Percentiles rank a stretch among this genome's conserved stretches.
phyloP scores from a whole-genome alignment of 257 asterid species.

The Ocimum tenuiflorum region DNA sequence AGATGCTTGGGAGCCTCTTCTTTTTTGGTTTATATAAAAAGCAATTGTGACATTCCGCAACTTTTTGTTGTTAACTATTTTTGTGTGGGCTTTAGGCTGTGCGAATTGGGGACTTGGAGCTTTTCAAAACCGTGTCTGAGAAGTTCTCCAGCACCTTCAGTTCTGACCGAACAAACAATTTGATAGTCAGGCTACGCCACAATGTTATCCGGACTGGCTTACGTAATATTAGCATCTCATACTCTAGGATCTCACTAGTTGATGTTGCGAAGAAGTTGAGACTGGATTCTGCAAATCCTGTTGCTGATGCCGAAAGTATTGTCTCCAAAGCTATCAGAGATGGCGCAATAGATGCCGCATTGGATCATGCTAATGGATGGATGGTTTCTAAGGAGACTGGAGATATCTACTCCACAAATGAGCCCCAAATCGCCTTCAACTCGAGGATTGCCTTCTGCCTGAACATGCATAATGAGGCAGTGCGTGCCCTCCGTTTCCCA shows the following conservation, averaged over 20 bases:
- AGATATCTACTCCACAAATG: slow-evolving; percentile 70
- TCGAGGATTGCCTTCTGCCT: slow-evolving; percentile 70
- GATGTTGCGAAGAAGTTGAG: slow-evolving; percentile 70
- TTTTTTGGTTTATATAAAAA: neutral
- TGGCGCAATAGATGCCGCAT: slow-evolving; percentile 67
- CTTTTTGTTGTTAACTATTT: neutral
- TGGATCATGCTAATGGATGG: slow-evolving; percentile 69
- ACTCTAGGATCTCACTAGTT: slow-evolving; percentile 51
- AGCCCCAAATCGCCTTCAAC: slow-evolving; percentile 66
- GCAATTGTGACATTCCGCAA: too few species aligned
- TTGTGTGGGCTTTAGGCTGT: slow-evolving; percentile 48
- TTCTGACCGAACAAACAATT: slow-evolving; percentile 53
- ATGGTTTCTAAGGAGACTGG: slow-evolving; percentile 68
- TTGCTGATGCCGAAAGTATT: slow-evolving; percentile 64
- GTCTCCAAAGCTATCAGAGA: slow-evolving; percentile 73
- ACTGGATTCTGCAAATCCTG: slow-evolving; percentile 50
- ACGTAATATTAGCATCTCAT: slow-evolving; percentile 62
- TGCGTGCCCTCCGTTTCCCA: slow-evolving; percentile 67
- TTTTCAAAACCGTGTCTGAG: slow-evolving; percentile 55
- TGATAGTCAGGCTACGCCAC: slow-evolving; percentile 67
- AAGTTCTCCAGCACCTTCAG: slow-evolving; percentile 50
- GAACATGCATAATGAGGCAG: slow-evolving; percentile 71
- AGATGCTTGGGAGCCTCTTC: neutral
- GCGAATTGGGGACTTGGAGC: slow-evolving; percentile 65
- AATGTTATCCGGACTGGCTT: slow-evolving; percentile 65